Evolutionary conservation across 129 eudicot species (phyloP), one percentile per base, ranked within the genome.

Genomic region (Deinandra increscens): DNA sequence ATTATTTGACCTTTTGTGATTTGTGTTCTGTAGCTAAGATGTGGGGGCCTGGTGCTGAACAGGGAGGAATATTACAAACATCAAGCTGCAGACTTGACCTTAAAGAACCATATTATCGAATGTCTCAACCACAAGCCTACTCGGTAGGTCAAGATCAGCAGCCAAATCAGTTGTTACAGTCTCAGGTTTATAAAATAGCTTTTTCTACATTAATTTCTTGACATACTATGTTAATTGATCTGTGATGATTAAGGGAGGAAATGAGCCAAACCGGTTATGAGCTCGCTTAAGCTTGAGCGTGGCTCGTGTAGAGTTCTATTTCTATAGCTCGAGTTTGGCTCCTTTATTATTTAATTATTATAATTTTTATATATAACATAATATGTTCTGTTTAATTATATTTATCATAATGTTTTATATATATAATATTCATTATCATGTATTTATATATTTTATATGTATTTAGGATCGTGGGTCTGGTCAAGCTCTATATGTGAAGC

Each of bases 11-110:
- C 29, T 6, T 56, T 69, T 23, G 31, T 39, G 51, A 69, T 26
- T 75, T 61, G 36, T 13, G 54, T 53, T 49, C 31, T 76, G 76
- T 78, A 91, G 96, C 86, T 46, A 89, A 92, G 86, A 86, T 81
- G 89, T 86, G 98, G 95, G 96, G 96, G 3, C 91, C 96, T 9
- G 98, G 96, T 75, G 91, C 98, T 68, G 91, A 89, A 65, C 98
- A 84, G 81, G 97, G 97, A 65, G 99, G 92, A 54, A 85, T 85
- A 60, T 84, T 89, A 39, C 97, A 89, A 74, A 89, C 99, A 26
- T 93, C 99, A 34, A 78, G 92, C 15, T 88, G 92, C 39, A 93
- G 85, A 68, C 80, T 87, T 44, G 97, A 93, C 75, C 88, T 93
- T 8, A 89, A 89, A 76, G 98, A 93, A 71, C 98, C 98, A 33